Base-by-base conservation (phyloP, 106 monocot genomes). In the Phalaenopsis aphrodite region DNA sequence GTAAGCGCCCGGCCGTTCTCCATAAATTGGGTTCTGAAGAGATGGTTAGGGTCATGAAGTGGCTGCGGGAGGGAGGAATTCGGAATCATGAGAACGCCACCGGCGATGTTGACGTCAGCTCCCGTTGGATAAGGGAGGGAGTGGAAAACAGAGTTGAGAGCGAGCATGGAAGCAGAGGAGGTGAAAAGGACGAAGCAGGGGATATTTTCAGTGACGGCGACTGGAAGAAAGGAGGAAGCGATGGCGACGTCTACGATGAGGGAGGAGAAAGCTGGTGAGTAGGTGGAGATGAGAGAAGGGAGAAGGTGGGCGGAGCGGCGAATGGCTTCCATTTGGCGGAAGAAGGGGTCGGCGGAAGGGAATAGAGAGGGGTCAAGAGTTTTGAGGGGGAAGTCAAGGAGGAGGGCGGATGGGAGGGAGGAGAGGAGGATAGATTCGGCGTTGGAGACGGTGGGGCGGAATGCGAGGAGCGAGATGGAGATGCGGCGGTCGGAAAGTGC, bases 291-390 rank as follows among this genome's bases (percentile, higher is more conserved):
- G 77, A 84, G 39, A 17, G 72, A 30, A 21, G 46, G 71, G 82
- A 88, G 79, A 74, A 84, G 81, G 66, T 84, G 77, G 21, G 87
- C 80, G 12, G 87, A 87, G 41, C 81, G 82, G 82, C 88, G 56
- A 42, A 90, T 76, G 66, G 77, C 47, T 67, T 88, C 84, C 79
- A 77, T 82, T 55, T 84, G 88, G 81, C 80, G 85, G 58, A 67
- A 87, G 85, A 91, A 93, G 41, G 88, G 93, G 78, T 91, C 93
- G 39, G 77, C 18, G 52, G 42, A 24, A 1, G 55, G 76, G 79
- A 76, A 79, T 41, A 11, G 61, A n/a, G 84, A 24, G 41, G 83
- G 45, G 23, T 84, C 79, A 49, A 83, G 49, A 3, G 75, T 57
- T 47, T 75, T 16, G 37, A 92, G 38, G 73, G 84, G 82, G 73